Percentiles rank a stretch among this genome's conserved stretches.
These are phyloP conservation scores for Eimeria acervulina DNA, from an alignment of 169 alveolate species.

Conservation along the genomic window DNA sequence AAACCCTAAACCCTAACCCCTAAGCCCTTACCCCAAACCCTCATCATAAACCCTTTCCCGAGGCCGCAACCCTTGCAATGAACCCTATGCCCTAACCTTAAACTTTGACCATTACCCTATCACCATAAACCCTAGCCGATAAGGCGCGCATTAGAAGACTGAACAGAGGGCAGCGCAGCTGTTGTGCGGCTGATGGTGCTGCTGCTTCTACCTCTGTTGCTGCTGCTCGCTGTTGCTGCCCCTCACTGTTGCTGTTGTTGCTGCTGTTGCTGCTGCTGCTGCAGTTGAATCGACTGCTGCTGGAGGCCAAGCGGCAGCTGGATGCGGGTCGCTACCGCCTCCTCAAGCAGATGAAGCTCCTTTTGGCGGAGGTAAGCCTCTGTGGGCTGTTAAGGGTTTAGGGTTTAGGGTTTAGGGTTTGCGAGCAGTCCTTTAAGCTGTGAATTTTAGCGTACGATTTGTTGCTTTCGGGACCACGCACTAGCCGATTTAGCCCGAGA, in stretches of 20 bases:
- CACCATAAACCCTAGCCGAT: no score
- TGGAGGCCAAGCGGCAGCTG: constrained; percentile 63
- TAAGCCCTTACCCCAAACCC: no score
- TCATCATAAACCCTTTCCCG: no score
- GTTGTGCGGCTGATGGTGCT: background rate
- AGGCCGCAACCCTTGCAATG: no score
- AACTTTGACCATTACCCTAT: no score
- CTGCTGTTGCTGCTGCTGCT: constrained; percentile 11
- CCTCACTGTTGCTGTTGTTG: background rate
- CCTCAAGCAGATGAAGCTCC: constrained; percentile 72
- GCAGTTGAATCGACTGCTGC: constrained; percentile 9
- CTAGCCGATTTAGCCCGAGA: background rate
- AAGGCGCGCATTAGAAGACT: no score
- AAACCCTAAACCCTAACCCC: background rate
- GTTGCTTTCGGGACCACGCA: no score
- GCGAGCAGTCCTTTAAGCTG: no score
- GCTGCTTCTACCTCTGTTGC: background rate
- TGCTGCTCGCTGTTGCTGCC: background rate
- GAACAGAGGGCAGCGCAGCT: no score
- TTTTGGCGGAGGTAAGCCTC: constrained; percentile 68
- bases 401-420: background rate
- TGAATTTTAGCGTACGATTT: no score
- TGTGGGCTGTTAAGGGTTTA: background rate
- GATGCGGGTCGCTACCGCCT: constrained; percentile 78
- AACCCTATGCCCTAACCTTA: no score